Evolutionary conservation across 495 filamentous ascomycete species (phyloP).

Genomic region (Penicillium manginii): DNA sequence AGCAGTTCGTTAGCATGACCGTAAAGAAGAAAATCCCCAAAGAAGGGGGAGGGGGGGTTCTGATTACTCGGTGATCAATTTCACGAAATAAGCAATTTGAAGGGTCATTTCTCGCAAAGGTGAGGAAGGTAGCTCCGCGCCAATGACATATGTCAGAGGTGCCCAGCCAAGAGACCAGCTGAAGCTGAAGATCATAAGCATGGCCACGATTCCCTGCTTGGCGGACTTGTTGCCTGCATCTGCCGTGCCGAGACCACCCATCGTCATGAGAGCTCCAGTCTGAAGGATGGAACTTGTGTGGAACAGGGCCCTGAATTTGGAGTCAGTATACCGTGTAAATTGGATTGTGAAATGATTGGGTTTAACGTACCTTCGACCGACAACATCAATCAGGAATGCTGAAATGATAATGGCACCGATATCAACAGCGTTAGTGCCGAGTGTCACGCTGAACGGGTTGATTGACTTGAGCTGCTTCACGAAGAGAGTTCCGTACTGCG

Average conservation of each 20-base stretch:
- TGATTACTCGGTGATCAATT: slow-evolving; percentile 27
- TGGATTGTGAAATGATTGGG: not conserved
- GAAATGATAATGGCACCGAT: slow-evolving; percentile 17
- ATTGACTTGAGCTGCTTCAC: slow-evolving; percentile 36
- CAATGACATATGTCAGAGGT: slow-evolving; percentile 24
- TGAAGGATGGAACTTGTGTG: slow-evolving; percentile 21
- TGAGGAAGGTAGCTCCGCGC: slow-evolving; percentile 25
- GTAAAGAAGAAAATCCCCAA: not conserved
- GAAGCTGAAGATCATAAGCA: slow-evolving; percentile 24
- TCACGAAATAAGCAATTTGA: slow-evolving; percentile 26
- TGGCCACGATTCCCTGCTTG: slow-evolving; percentile 26
- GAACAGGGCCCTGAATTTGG: slow-evolving; percentile 8
- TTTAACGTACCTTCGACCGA: slow-evolving; percentile 19
- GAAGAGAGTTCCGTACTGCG: slow-evolving; percentile 38
- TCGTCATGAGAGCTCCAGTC: slow-evolving; percentile 22
- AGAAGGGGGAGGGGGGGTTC: not conserved
- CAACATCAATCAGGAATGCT: slow-evolving; percentile 10
- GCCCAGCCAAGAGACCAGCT: slow-evolving; percentile 30
- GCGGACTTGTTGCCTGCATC: slow-evolving; percentile 13
- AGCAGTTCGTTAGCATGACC: not conserved
- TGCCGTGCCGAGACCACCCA: slow-evolving; percentile 25
- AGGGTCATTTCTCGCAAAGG: slow-evolving; percentile 27
- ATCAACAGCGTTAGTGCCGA: slow-evolving; percentile 24
- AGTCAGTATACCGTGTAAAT: not conserved
- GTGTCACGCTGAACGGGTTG: slow-evolving; percentile 35